phyloP scores from a whole-genome alignment of 2,329 filamentous ascomycete species.

The Cladobotryum protrusum region DNA sequence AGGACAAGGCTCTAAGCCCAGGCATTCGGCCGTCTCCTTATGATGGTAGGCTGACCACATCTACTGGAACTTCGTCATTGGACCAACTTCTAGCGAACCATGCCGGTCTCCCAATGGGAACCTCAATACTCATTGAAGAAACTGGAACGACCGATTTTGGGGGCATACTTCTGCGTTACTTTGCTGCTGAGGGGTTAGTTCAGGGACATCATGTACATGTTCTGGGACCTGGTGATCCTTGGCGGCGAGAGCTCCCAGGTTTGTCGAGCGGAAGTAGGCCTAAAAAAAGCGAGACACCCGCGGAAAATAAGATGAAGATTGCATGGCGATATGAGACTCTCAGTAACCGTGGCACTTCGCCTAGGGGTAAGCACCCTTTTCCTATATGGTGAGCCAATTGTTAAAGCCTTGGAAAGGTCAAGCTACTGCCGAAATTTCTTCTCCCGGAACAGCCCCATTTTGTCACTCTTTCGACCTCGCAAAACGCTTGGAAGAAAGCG shows the following conservation, averaged over 20 bases:
- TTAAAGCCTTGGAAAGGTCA: slow-evolving; percentile 2
- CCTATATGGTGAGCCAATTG: not conserved
- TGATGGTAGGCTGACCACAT: slow-evolving; percentile 82
- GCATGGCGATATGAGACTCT: slow-evolving; percentile 93
- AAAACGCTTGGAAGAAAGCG: slow-evolving; percentile 50
- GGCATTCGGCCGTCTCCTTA: slow-evolving; percentile 77
- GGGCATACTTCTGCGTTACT: slow-evolving; percentile 77
- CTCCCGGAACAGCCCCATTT: slow-evolving; percentile 37
- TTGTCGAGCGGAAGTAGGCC: slow-evolving; percentile 42
- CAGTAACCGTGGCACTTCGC: slow-evolving; percentile 42
- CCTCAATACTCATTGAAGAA: slow-evolving; percentile 75
- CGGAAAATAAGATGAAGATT: slow-evolving; percentile 89
- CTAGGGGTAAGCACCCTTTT: slow-evolving; percentile 5
- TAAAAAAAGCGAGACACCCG: slow-evolving; percentile 34
- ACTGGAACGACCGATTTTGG: slow-evolving; percentile 92
- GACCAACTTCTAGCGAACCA: slow-evolving; percentile 84
- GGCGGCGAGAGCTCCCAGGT: slow-evolving; percentile 79
- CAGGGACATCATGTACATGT: slow-evolving; percentile 88
- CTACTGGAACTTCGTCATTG: slow-evolving; percentile 80
- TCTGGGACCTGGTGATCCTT: slow-evolving; percentile 70
- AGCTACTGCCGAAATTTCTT: slow-evolving; percentile 13
- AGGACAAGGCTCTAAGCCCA: slow-evolving; percentile 33
- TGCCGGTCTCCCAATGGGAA: slow-evolving; percentile 75
- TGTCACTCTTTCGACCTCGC: slow-evolving; percentile 70
- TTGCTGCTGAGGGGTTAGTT: slow-evolving; percentile 84